Percentiles rank a stretch among this genome's conserved stretches.
Evolutionary conservation across 2,329 filamentous ascomycete genomes (phyloP).

Genomic region (Zasmidium cellare): DNA sequence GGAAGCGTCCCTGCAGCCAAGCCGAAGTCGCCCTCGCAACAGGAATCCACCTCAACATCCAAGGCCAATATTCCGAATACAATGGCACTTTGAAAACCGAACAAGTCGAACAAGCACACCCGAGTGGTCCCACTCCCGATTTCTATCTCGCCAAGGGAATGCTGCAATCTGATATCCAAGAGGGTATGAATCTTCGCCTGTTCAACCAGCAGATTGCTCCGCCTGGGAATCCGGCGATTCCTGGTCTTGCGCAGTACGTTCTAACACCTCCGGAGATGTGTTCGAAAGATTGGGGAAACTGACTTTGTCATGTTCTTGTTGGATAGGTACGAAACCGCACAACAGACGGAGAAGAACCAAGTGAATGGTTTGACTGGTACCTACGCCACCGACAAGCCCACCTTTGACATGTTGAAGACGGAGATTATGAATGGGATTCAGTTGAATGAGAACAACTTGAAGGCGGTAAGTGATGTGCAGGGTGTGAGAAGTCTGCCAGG

Average conservation of each 20-base stretch:
- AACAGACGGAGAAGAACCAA: slow-evolving; percentile 21
- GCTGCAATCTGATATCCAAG: slow-evolving; percentile 15
- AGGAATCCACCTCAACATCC: slow-evolving; percentile 28
- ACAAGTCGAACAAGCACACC: slow-evolving; percentile 13
- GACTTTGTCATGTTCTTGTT: no score
- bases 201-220: slow-evolving; percentile 26
- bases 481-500: background rate
- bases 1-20: slow-evolving; percentile 13
- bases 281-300: no score
- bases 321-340: slow-evolving; percentile 18
- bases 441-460: slow-evolving; percentile 22
- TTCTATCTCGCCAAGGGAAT: slow-evolving; percentile 23
- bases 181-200: slow-evolving; percentile 20
- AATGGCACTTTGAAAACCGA: slow-evolving; percentile 19
- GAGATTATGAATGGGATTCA: slow-evolving; percentile 24
- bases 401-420: slow-evolving; percentile 16
- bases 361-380: slow-evolving; percentile 15
- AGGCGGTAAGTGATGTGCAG: slow-evolving; percentile 14
- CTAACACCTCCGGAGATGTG: background rate
- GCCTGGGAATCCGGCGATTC: background rate
- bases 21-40: slow-evolving; percentile 22
- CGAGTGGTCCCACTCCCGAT: slow-evolving; percentile 4
- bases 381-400: slow-evolving; percentile 13
- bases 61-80: slow-evolving; percentile 24
- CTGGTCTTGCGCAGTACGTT: background rate